A percentile compares a stretch with the other conserved stretches of the same genome.
Conservation (phyloP, 306 rosid genomes). For the Medicago ruthenica region DNA sequence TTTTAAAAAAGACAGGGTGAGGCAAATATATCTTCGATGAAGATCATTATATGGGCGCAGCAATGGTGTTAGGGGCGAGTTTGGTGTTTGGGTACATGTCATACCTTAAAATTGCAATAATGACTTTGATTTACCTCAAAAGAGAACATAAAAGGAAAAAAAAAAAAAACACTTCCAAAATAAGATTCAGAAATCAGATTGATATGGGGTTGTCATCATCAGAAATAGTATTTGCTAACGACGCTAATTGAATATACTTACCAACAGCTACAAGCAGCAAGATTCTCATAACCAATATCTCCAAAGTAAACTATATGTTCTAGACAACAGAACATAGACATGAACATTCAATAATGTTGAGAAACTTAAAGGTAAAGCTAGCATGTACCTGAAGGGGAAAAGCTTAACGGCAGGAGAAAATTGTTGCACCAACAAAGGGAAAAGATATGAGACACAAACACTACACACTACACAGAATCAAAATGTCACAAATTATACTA, state of each 20-base stretch:
- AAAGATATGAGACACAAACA: neutral
- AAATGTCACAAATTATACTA: constrained; percentile 3
- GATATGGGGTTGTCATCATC: neutral
- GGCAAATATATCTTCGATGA: neutral
- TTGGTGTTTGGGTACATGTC: neutral
- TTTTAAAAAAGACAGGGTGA: neutral
- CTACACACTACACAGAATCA: neutral
- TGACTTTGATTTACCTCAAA: neutral
- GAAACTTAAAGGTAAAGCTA: neutral
- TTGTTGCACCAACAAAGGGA: neutral
- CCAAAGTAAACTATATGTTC: constrained; percentile 7
- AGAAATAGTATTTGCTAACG: neutral
- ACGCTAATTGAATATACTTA: neutral
- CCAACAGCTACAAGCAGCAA: neutral
- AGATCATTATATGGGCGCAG: constrained; percentile 4
- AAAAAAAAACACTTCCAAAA: neutral
- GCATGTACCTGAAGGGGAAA: neutral
- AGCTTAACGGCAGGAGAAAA: neutral
- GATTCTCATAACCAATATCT: neutral
- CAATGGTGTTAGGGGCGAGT: neutral
- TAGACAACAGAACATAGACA: neutral
- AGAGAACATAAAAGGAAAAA: neutral
- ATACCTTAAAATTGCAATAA: neutral
- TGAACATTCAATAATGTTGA: neutral
- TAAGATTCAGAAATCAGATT: constrained; percentile 9